Evolutionary conservation across 2,329 filamentous ascomycete genomes (phyloP).

Genomic region (Alternaria triticimaculans): DNA sequence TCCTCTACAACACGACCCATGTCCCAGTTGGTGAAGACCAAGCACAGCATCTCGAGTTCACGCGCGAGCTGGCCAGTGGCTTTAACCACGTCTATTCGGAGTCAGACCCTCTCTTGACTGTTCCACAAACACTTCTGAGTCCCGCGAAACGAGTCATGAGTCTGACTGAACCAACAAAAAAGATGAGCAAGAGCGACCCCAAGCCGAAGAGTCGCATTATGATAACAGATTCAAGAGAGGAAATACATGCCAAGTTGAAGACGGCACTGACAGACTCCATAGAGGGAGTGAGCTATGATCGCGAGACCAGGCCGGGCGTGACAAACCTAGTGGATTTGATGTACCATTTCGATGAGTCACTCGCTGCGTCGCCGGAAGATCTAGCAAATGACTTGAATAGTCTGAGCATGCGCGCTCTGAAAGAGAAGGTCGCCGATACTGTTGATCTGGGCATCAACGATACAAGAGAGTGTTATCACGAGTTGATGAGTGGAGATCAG

Average conservation of each 20-base stretch:
- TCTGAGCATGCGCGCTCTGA: conserved; percentile 64
- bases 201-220: conserved; percentile 78
- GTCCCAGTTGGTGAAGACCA: conserved; percentile 98
- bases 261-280: conserved; percentile 78
- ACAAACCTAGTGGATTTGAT: conserved; percentile 85
- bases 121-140: conserved; percentile 41
- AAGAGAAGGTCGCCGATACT: conserved; percentile 66
- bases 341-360: conserved; percentile 66
- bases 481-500: conserved; percentile 59
- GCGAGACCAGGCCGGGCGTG: conserved; percentile 74
- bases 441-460: conserved; percentile 61
- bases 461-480: conserved; percentile 64
- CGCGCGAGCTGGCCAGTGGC: conserved; percentile 81
- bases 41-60: conserved; percentile 90
- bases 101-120: conserved; percentile 15
- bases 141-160: conserved; percentile 89
- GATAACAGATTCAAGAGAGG: conserved; percentile 72
- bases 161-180: conserved; percentile 74
- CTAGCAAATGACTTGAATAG: conserved; percentile 55
- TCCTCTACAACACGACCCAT: conserved; percentile 85
- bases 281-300: conserved; percentile 74
- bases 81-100: conserved; percentile 82
- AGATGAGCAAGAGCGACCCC: conserved; percentile 92
- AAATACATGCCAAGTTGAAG: conserved; percentile 73
- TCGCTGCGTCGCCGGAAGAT: conserved; percentile 49